Conservation (phyloP, 345 rosid genomes). For the Populus pruinosa region DNA sequence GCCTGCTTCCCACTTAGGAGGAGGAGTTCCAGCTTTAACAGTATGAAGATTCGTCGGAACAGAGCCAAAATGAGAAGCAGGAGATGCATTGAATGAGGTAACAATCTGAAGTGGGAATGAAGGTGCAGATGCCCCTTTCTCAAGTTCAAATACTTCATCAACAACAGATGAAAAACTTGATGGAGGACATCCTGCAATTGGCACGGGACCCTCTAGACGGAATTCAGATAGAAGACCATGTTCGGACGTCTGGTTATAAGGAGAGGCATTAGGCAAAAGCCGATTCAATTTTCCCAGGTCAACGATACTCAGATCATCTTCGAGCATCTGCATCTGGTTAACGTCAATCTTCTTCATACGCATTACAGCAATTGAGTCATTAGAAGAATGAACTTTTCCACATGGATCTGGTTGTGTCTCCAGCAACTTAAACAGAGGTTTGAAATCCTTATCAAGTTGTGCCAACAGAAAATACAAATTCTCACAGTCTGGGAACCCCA, state of each 20-base stretch:
- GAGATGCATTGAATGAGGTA: conserved; percentile 40
- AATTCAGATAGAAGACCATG: conserved; percentile 54
- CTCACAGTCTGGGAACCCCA: conserved; percentile 92
- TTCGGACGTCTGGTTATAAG: conserved; percentile 47
- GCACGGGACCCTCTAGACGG: conserved; percentile 49
- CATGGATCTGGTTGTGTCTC: conserved; percentile 57
- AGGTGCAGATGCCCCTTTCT: conserved; percentile 56
- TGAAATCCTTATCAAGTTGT: conserved; percentile 93
- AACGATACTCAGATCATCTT: conserved; percentile 72
- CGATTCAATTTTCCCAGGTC: conserved; percentile 49
- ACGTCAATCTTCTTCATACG: conserved; percentile 74
- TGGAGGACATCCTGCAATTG: conserved; percentile 44
- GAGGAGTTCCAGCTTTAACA: conserved; percentile 44
- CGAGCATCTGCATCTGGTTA: conserved; percentile 74
- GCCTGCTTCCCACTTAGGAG: conserved; percentile 64
- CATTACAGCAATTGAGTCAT: conserved; percentile 51
- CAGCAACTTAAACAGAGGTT: conserved; percentile 72
- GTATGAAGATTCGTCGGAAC: conserved; percentile 38
- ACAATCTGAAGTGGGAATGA: conserved; percentile 42
- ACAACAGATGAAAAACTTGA: conserved; percentile 78
- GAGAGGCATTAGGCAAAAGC: conserved; percentile 46
- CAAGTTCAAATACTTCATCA: conserved; percentile 91
- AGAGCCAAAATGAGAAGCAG: conserved; percentile 54
- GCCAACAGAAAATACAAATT: conserved; percentile 76
- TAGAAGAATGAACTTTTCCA: conserved; percentile 48